phyloP scores from a whole-genome alignment of 1,139 yeast species.

The Ashbya aceris region DNA sequence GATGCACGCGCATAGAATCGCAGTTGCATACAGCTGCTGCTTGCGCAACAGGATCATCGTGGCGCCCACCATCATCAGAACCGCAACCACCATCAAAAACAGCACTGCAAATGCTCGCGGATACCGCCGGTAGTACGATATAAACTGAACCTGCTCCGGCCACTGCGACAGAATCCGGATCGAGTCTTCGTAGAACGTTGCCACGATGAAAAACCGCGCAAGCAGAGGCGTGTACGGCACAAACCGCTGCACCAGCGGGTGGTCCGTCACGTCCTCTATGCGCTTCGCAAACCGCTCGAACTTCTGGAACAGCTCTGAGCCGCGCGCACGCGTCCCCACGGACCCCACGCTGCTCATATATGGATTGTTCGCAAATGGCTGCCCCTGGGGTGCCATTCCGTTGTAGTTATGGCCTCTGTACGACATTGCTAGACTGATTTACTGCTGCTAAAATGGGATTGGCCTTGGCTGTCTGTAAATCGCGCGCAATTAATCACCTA shows the following conservation, averaged over 20 bases:
- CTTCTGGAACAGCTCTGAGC: constrained; percentile 1
- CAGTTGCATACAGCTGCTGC: constrained; percentile 63
- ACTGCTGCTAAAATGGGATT: too few species aligned
- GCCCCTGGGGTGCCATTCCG: constrained; percentile 7
- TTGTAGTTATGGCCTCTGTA: constrained; percentile 10
- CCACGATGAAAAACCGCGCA: constrained; percentile 86
- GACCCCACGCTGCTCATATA: constrained; percentile 3
- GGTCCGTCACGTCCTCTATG: constrained; percentile 34
- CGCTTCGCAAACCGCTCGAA: constrained; percentile 27
- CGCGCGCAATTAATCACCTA: too few species aligned
- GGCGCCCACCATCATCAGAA: constrained; percentile 68
- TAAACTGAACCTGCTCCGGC: constrained; percentile 81
- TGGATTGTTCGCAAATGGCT: constrained; percentile 6
- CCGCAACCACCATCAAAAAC: constrained; percentile 55
- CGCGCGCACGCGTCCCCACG: not conserved
- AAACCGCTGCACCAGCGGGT: constrained; percentile 30
- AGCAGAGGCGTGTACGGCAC: constrained; percentile 76
- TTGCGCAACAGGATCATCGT: constrained; percentile 63
- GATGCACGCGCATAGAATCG: constrained; percentile 62
- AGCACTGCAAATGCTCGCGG: constrained; percentile 72
- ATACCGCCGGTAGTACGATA: constrained; percentile 69
- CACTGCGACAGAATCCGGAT: constrained; percentile 79
- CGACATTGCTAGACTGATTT: constrained; percentile 5
- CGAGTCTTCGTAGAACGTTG: constrained; percentile 89
- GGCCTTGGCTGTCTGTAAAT: too few species aligned